Percentiles rank a stretch among this genome's conserved stretches.
phyloP scores from a whole-genome alignment of 352 stramenopile genomes.

The Globisporangium yorkense region DNA sequence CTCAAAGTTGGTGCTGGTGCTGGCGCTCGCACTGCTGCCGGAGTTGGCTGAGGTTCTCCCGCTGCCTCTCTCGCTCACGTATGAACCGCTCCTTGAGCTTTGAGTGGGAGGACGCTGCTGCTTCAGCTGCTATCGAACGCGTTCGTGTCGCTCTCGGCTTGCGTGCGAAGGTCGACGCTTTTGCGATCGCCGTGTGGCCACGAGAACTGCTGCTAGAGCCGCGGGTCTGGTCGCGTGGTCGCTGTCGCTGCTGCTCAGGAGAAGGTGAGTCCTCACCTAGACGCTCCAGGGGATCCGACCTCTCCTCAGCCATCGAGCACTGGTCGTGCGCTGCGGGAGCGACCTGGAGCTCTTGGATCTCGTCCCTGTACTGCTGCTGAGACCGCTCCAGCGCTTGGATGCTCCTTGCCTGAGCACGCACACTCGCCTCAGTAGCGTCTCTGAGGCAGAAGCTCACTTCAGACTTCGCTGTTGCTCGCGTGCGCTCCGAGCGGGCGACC shows the following conservation, averaged over 20 bases:
- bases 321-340: conserved; percentile 12
- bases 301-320: not conserved
- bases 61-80: conserved; percentile 15
- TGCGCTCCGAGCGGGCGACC: not conserved
- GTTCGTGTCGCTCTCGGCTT: not conserved
- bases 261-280: no score
- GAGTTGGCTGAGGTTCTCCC: conserved; percentile 5
- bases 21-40: conserved; percentile 6
- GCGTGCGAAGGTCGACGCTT: not conserved
- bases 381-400: conserved; percentile 8
- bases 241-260: no score
- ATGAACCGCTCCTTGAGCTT: conserved; percentile 14
- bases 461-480: no score
- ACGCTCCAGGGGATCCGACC: no score
- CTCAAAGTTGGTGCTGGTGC: not conserved
- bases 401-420: not conserved
- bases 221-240: no score
- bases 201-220: no score
- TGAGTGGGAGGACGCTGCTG: conserved; percentile 3
- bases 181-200: not conserved
- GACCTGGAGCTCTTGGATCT: conserved; percentile 13
- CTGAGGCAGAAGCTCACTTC: not conserved
- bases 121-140: not conserved
- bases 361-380: conserved; percentile 5
- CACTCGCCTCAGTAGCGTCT: not conserved